Evolutionary conservation across 495 filamentous ascomycete genomes (phyloP), one percentile per base, ranked within the genome.

Genomic region (Hypoxylon trugodes): DNA sequence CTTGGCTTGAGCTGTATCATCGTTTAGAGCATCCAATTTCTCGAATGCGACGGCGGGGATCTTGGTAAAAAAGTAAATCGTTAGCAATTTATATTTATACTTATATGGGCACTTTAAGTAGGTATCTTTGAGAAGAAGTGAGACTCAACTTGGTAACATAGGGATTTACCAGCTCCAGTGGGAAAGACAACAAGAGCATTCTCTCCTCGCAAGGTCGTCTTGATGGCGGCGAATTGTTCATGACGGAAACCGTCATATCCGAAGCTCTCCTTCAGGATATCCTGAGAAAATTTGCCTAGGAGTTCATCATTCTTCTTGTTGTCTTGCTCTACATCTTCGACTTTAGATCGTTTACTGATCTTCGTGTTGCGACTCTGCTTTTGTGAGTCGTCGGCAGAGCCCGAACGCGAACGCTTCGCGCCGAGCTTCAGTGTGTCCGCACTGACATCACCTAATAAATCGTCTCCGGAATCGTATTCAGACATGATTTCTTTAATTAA

Each of bases 101-200:
- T n/a, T n/a, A n/a, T n/a, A n/a, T n/a, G n/a, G n/a, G n/a, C n/a
- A n/a, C n/a, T n/a, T n/a, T n/a, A n/a, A n/a, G n/a, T n/a, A n/a
- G n/a, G n/a, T n/a, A n/a, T 15, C 25, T 7, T 30, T 15, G 3
- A 25, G 3, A 4, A n/a, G 21, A 6, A 43, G n/a, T 4, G 16
- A 50, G 55, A 43, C 35, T 55, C 16, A 43, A 74, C 73, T 48
- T 77, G 84, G 49, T 83, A 86, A 35, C 81, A 81, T 0, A 86
- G 70, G 28, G 81, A 85, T 66, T 86, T 87, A 6, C 84, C 84
- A 6, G 82, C 84, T 22, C 83, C 85, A 4, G 85, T 86, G 1
- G 85, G 85, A 54, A 87, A 88, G 13, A 88, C 66, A 4, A 82
- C 81, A 5, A 79, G 69, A 0, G 77, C 76, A 61, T 81, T 86